These are phyloP conservation scores for Tolypocladium album DNA, from an alignment of 2,329 filamentous ascomycete genomes.

Conservation along the genomic window DNA sequence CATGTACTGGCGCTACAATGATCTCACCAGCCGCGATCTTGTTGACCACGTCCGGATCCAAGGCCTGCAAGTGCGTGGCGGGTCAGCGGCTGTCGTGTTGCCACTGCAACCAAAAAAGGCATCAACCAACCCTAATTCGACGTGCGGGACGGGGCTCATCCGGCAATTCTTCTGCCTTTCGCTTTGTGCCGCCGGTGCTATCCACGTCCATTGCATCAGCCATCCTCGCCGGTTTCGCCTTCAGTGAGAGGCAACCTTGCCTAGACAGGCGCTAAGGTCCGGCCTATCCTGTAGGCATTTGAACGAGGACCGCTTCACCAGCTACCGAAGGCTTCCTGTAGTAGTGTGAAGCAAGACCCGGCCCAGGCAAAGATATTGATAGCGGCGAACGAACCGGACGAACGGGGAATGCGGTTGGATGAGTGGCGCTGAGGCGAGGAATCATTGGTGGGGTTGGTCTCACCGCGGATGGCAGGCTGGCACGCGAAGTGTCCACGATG, in stretches of 20 bases:
- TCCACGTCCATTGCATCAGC: slow-evolving; percentile 34
- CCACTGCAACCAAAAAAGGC: not conserved
- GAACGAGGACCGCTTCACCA: not conserved
- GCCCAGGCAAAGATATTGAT: not conserved
- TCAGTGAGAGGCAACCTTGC: not conserved
- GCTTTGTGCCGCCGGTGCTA: slow-evolving; percentile 29
- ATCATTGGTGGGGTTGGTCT: not conserved
- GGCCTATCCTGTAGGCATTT: not conserved
- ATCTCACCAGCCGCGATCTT: slow-evolving; percentile 98
- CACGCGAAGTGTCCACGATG: slow-evolving; percentile 3
- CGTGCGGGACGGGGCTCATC: slow-evolving; percentile 29
- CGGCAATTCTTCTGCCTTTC: slow-evolving; percentile 31
- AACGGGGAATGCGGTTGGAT: not conserved
- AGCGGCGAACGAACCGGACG: not conserved
- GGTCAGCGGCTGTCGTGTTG: not conserved
- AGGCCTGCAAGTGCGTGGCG: slow-evolving; percentile 42
- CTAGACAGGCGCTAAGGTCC: not conserved
- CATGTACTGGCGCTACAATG: slow-evolving; percentile 92
- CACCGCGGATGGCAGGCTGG: not conserved
- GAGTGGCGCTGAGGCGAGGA: not conserved
- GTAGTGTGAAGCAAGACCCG: not conserved
- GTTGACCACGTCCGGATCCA: slow-evolving; percentile 90
- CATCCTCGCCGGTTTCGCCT: slow-evolving; percentile 10
- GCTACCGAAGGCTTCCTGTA: not conserved
- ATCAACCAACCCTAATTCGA: slow-evolving; percentile 35